Evolutionary conservation across 75 land plant genomes (phyloP).

Genomic region (Isoetes taiwanensis): DNA sequence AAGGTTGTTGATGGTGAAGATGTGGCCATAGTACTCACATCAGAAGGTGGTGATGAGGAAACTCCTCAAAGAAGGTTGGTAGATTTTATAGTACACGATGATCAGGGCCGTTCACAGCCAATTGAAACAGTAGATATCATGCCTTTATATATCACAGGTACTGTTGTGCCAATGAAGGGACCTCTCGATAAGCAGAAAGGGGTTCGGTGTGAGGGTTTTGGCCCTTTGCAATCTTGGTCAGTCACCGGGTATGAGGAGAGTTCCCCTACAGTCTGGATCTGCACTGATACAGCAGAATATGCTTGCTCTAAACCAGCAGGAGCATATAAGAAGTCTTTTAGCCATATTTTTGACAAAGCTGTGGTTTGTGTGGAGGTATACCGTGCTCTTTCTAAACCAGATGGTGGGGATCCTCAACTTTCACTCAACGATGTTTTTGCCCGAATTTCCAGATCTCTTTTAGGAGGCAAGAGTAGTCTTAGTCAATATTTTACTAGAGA

Average conservation of each 20-base stretch:
- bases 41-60: background rate
- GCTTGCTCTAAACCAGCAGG: constrained; percentile 56
- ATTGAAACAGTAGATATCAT: constrained; percentile 56
- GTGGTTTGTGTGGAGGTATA: constrained; percentile 61
- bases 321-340: constrained; percentile 50
- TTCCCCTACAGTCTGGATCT: constrained; percentile 42
- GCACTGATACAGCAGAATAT: constrained; percentile 67
- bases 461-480: constrained; percentile 16
- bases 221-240: constrained; percentile 59
- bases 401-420: constrained; percentile 61
- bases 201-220: constrained; percentile 71
- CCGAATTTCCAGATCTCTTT: constrained; percentile 49
- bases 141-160: constrained; percentile 51
- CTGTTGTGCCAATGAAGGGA: constrained; percentile 42
- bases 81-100: constrained; percentile 70
- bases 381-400: constrained; percentile 41
- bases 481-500: constrained; percentile 37
- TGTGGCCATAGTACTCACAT: constrained; percentile 35
- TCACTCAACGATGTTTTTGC: constrained; percentile 68
- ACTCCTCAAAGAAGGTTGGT: constrained; percentile 30
- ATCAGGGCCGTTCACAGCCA: constrained; percentile 38
- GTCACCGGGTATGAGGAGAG: constrained; percentile 89
- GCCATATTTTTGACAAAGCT: constrained; percentile 52
- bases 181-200: constrained; percentile 42
- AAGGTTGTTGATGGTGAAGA: constrained; percentile 34